Evolutionary conservation across 139 green algal species (phyloP).

Genomic region (Tetradesmus lagerheimii): DNA sequence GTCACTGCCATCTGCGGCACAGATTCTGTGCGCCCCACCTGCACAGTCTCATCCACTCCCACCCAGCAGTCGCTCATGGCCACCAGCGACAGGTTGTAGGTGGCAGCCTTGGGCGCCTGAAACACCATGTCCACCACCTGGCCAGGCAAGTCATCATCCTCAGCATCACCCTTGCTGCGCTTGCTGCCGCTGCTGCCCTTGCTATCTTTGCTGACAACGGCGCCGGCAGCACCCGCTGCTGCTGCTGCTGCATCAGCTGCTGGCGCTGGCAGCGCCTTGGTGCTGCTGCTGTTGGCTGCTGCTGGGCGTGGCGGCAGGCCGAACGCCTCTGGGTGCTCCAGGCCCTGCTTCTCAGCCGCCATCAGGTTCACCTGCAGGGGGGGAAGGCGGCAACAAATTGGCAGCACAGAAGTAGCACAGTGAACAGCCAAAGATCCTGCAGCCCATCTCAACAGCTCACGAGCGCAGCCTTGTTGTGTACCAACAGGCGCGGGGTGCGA

Average conservation of each 20-base stretch:
- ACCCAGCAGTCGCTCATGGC: conserved; percentile 90
- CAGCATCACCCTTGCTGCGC: conserved; percentile 34
- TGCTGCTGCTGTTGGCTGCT: not conserved
- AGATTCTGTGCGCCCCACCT: too few relatives aligned
- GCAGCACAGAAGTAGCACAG: too few relatives aligned
- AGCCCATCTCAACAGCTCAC: too few relatives aligned
- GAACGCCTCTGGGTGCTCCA: conserved; percentile 54
- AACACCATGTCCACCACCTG: conserved; percentile 86
- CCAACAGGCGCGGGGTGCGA: too few relatives aligned
- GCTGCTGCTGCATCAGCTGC: not conserved
- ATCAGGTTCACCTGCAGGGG: conserved; percentile 52
- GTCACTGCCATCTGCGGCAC: too few relatives aligned
- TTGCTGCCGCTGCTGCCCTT: conserved; percentile 17
- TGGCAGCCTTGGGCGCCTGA: conserved; percentile 67
- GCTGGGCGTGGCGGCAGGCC: conserved; percentile 8
- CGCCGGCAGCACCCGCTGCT: too few relatives aligned
- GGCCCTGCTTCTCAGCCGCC: conserved; percentile 77
- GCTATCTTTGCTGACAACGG: not conserved
- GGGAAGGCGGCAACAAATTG: not conserved
- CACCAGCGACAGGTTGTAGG: conserved; percentile 77
- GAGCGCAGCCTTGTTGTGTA: too few relatives aligned
- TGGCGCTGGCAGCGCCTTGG: not conserved
- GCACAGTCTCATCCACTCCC: conserved; percentile 77
- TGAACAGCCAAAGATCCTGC: too few relatives aligned
- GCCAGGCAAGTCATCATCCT: conserved; percentile 34